phyloP scores from a whole-genome alignment of 2,329 filamentous ascomycete genomes.

The Fusarium penzigii region DNA sequence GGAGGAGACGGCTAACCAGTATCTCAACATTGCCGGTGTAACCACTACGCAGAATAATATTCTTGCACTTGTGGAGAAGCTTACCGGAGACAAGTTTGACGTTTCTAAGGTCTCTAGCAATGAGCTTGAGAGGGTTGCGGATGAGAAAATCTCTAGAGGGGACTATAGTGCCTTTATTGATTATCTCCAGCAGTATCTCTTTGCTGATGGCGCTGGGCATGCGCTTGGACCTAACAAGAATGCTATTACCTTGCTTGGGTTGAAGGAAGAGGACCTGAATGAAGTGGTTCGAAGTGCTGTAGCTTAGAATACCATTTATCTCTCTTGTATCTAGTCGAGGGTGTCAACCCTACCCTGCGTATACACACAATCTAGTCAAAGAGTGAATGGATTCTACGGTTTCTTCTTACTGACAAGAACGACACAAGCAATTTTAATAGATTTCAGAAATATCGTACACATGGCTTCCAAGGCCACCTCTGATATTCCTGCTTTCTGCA shows the following conservation, averaged over 20 bases:
- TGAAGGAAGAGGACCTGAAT: constrained; percentile 4
- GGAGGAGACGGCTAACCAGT: constrained; percentile 56
- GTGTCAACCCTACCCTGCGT: too few relatives aligned
- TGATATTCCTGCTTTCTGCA: too few relatives aligned
- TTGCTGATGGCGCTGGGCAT: constrained; percentile 4
- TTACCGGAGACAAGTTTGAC: constrained; percentile 52
- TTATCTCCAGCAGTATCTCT: constrained; percentile 7
- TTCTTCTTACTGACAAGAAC: too few relatives aligned
- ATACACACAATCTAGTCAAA: too few relatives aligned
- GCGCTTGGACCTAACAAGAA: neutral
- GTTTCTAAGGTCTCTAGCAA: constrained; percentile 39
- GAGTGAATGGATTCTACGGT: too few relatives aligned
- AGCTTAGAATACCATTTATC: neutral
- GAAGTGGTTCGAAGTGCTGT: constrained; percentile 3
- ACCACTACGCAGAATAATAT: constrained; percentile 60
- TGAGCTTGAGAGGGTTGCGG: constrained; percentile 39
- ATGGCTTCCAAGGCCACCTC: too few relatives aligned
- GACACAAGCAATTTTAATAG: too few relatives aligned
- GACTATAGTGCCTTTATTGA: constrained; percentile 27
- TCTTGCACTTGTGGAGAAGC: constrained; percentile 52
- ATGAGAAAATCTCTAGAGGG: constrained; percentile 43
- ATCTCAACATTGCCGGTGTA: constrained; percentile 59
- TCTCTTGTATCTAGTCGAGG: too few relatives aligned
- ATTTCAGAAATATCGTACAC: too few relatives aligned
- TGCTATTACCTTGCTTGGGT: constrained; percentile 3